Evolutionary conservation across 768 basidiomycete genomes (phyloP).

Genomic region (Zangia roseola): DNA sequence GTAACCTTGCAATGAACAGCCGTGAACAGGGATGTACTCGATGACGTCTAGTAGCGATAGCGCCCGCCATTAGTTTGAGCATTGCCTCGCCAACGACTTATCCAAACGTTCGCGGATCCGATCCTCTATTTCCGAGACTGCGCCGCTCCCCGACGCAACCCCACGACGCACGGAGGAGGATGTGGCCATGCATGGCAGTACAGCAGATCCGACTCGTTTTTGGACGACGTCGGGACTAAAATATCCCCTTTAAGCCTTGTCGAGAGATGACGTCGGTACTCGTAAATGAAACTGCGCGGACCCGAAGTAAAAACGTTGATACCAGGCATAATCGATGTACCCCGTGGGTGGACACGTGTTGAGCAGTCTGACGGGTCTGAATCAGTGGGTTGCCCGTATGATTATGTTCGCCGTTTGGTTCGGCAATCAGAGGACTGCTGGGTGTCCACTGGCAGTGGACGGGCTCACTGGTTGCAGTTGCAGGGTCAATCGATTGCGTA

Average conservation of each 20-base stretch:
- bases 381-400: background rate
- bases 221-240: background rate
- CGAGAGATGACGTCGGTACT: background rate
- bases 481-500: background rate
- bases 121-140: slow-evolving; percentile 7
- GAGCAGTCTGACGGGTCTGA: slow-evolving; percentile 5
- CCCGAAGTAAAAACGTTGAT: slow-evolving; percentile 19
- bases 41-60: background rate
- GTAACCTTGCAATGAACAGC: background rate
- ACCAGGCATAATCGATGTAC: slow-evolving; percentile 10
- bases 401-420: background rate
- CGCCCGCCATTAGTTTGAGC: background rate
- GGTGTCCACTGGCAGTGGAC: background rate
- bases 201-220: slow-evolving; percentile 19
- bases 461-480: too few species aligned
- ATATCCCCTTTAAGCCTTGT: slow-evolving; percentile 1
- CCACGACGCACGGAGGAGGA: slow-evolving; percentile 4
- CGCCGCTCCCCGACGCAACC: slow-evolving; percentile 6
- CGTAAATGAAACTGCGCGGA: slow-evolving; percentile 18
- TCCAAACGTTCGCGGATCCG: background rate
- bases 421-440: background rate
- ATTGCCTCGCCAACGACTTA: slow-evolving; percentile 3
- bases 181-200: slow-evolving; percentile 7
- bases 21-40: background rate
- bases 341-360: slow-evolving; percentile 12